These are phyloP conservation scores for Sparassis latifolia DNA, from an alignment of 1,284 basidiomycete species.

Conservation along the genomic window DNA sequence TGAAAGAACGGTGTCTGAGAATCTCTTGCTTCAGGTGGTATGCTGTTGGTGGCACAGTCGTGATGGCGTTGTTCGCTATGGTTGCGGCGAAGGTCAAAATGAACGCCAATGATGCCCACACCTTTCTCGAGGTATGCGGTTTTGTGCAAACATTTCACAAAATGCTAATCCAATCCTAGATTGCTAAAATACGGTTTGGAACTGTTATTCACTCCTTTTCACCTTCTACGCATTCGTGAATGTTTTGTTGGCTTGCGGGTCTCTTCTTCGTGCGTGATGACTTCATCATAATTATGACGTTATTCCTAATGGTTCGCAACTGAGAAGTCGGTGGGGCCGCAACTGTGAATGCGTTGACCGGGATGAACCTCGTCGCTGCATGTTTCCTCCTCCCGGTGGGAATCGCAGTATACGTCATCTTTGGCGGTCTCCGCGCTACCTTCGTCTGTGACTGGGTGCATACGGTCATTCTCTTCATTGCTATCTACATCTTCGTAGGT, in stretches of 20 bases:
- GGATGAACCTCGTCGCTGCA: conserved; percentile 77
- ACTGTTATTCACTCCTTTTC: conserved; percentile 68
- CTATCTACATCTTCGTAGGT: conserved; percentile 45
- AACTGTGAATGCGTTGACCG: conserved; percentile 75
- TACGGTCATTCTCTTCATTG: conserved; percentile 37
- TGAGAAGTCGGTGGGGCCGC: conserved; percentile 61
- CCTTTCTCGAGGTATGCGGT: conserved; percentile 41
- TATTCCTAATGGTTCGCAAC: not conserved
- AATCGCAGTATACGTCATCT: conserved; percentile 38
- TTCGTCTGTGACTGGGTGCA: conserved; percentile 51
- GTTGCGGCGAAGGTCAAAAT: conserved; percentile 70
- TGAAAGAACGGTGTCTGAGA: not conserved
- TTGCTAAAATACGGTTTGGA: conserved; percentile 71
- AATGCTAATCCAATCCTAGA: conserved; percentile 31
- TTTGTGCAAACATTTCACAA: too few species aligned
- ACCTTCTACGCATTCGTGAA: conserved; percentile 75
- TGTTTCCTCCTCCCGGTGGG: conserved; percentile 69
- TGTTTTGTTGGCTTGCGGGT: conserved; percentile 69
- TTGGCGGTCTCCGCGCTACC: conserved; percentile 48
- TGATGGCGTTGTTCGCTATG: conserved; percentile 68
- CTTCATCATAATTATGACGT: conserved; percentile 28
- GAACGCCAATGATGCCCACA: conserved; percentile 57
- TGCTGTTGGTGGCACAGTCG: conserved; percentile 59
- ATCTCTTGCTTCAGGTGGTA: conserved; percentile 34
- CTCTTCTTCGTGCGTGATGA: conserved; percentile 38